Evolutionary conservation across 2,329 filamentous ascomycete genomes (phyloP), one percentile per base, ranked within the genome.

Genomic region (Penicillium hordei): DNA sequence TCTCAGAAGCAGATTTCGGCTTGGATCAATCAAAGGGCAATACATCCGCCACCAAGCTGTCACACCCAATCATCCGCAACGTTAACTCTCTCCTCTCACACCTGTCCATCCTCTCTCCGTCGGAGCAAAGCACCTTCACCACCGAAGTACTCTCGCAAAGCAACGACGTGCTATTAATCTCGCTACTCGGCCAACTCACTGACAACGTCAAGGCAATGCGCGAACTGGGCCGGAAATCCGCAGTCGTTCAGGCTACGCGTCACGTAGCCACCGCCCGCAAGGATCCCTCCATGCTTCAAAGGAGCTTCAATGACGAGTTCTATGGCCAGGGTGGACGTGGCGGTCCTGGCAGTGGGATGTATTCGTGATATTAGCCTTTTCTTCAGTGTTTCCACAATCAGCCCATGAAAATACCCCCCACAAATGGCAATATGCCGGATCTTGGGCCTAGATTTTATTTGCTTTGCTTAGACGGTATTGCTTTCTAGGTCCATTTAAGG

Each of bases 11-110:
- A 68, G 78, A 87, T 36, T 82, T 81, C 7, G 81, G 81, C 48
- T 79, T 40, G 68, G 56, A 60, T 70, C 25, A 71, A 74, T 7
- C 64, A 58, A 48, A 67, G 61, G 45, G 49, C 72, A 65, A 39
- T 27, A 63, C 70, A 48, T 59, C 65, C 77, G 71, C 69, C 89
- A 21, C 83, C 87, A 69, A 82, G 83, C 13, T 81, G 69, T 72
- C 91, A 7, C 84, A 91, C 68, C 83, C 86, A 1, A 87, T 97
- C 42, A 86, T 99, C 33, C 91, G 94, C 60, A 91, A 91, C 62
- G 91, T 97, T 62, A 90, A 93, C 69, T 89, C 93, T 2, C 87
- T 97, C 40, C 84, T 96, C 61, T 88, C 88, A 49, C 89, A 93
- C 51, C 83, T 97, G 29, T 89, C 89, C 39, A 87, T 97, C 19